Base-by-base conservation (phyloP, 495 filamentous ascomycete species). In the Penicillium chermesinum region DNA sequence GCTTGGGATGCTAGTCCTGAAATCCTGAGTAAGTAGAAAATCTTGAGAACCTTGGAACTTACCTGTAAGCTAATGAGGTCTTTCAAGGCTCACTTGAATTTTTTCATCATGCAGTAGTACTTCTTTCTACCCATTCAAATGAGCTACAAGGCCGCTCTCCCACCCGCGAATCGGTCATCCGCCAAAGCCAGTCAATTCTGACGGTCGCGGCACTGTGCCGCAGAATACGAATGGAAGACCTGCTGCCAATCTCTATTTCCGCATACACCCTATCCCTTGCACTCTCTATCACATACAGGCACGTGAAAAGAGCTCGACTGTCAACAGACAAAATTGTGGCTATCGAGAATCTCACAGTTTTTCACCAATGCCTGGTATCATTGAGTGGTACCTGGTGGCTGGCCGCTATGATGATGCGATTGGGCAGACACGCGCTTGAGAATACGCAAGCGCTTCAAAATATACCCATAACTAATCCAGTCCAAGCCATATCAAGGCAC, bases 211-310 rank as follows among this genome's bases (percentile, higher is more conserved):
- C 61, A 1, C 37, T 61, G 16, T 53, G 46, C 10, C 38, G 44
- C 17, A 54, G 55, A 27, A 49, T 40, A 2, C 43, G 50, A 22
- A 41, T 45, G 3, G 18, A 22, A 16, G 19, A 56, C 3, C 25
- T 58, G 1, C 10, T 46, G 10, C 61, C 61, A 1, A 18, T 63
- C 13, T 50, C 61, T 14, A 47, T 61, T 14, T 30, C 52, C 27
- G 41, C 58, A 19, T 63, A 63, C 42, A 35, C 54, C 16, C 38
- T 63, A 15, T 56, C 61, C 1, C 44, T 63, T 7, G 58, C 38
- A 1, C 61, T 63, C 42, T 58, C 57, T 1, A 46, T 63, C 10
- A 44, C 61, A 1, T 63, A 63, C 42, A 60, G 52, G 22, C 57
- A 58, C 2, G 32, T 51, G n/a, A 47, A 55, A 38, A 39, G 39